Evolutionary conservation across 2,329 filamentous ascomycete genomes (phyloP), one percentile per base, ranked within the genome.

Genomic region (Nemania abortiva): DNA sequence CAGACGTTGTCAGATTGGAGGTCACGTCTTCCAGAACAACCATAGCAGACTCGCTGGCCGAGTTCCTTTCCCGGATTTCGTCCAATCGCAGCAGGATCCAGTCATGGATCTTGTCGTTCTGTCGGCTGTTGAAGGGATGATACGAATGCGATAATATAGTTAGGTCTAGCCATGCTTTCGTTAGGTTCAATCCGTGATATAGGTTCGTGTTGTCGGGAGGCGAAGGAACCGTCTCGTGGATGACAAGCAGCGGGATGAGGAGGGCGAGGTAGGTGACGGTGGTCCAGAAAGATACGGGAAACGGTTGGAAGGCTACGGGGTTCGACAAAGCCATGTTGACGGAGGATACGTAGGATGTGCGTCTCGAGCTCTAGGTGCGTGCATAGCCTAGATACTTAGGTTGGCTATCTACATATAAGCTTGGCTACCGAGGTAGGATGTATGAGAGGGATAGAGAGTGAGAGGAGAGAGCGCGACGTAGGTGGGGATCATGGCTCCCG

Each of bases 121-220:
- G 86, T 68, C 86, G 90, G 73, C 92, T 95, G 81, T 97, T 98
- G 83, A 93, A 97, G 0, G 96, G 95, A 78, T 97, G 96, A 77
- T 92, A 96, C 1, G 86, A 85, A 71, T 85, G 85, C 39, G 92
- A 95, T 57, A 99, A 86, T 64, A 86, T 83, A 69, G 94, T 89
- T 37, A 99, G 85, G 78, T 98, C 95, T 13, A 85, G 81, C 95
- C 95, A 98, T 45, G 95, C 94, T 81, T 97, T 90, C 2, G 91
- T 91, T 62, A 98, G 82, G 76, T 97, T 93, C 76, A 97, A 83
- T 20, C 94, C 94, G 9, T 83, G 77, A 45, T 87, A 87, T 6
- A 82, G 82, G 10, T 81, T 84, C 47, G 86, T 83, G 45, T 84
- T 83, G 2, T 78, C 81, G 0, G 92, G 91, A 58, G 89, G 86